phyloP scores from a whole-genome alignment of 202 grass and related monocot species.

The Zizania palustris region DNA sequence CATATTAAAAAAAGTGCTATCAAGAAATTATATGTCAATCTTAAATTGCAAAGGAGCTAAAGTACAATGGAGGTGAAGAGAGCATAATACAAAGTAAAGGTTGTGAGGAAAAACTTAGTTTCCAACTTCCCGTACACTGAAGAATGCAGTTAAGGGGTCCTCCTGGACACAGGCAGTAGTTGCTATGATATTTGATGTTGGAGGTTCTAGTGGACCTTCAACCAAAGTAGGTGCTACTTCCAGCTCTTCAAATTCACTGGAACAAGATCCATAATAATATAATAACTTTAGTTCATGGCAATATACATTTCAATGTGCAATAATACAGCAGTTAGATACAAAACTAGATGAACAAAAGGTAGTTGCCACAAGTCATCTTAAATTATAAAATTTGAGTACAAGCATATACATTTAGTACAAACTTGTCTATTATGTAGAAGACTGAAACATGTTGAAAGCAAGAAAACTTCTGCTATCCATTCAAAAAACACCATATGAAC shows the following conservation, averaged over 20 bases:
- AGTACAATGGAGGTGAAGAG: neutral
- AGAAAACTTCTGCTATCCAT: neutral
- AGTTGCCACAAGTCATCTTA: neutral
- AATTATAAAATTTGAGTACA: neutral
- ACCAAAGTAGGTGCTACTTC: conserved; percentile 53
- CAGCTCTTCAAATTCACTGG: conserved; percentile 69
- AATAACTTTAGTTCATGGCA: neutral
- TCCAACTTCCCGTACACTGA: conserved; percentile 53
- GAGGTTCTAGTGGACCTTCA: conserved; percentile 51
- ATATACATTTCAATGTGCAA: neutral
- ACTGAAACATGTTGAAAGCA: neutral
- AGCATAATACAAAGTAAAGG: conserved; percentile 4
- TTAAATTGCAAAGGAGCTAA: neutral
- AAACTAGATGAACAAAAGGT: conserved; percentile 6
- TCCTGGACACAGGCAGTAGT: conserved; percentile 40
- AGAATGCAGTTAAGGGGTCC: conserved; percentile 56
- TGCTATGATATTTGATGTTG: conserved; percentile 37
- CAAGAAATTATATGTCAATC: conserved; percentile 27
- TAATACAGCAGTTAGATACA: neutral
- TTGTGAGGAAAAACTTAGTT: neutral
- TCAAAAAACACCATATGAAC: neutral
- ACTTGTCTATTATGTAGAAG: neutral
- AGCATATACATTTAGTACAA: neutral
- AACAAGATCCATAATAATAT: conserved; percentile 18
- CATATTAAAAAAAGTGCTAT: conserved; percentile 2